These are phyloP conservation scores for Lepidium africanum DNA, from an alignment of 345 rosid genomes.

Conservation along the genomic window DNA sequence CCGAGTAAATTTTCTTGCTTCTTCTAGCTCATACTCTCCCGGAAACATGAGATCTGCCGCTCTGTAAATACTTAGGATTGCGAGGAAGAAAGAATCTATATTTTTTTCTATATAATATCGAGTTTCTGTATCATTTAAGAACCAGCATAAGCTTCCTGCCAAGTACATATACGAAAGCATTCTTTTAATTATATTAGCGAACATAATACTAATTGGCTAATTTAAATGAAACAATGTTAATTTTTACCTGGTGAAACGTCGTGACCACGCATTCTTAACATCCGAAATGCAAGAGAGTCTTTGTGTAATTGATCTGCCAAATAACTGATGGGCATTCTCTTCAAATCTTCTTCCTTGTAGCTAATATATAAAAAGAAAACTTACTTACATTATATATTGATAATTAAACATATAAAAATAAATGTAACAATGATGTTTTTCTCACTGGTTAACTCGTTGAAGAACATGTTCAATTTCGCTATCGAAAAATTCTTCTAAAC, in stretches of 20 bases:
- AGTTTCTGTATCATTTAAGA: constrained; percentile 33
- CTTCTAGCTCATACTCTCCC: constrained; percentile 41
- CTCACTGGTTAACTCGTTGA: constrained; percentile 37
- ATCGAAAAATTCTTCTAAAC: constrained; percentile 46
- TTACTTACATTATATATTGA: too few relatives aligned
- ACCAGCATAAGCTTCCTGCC: constrained; percentile 56
- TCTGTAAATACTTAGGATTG: constrained; percentile 42
- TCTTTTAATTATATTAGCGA: too few relatives aligned
- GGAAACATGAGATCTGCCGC: constrained; percentile 58
- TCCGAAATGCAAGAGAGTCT: constrained; percentile 51
- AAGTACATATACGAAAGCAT: not conserved
- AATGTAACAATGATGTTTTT: not conserved
- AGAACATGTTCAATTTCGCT: constrained; percentile 38
- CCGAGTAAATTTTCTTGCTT: constrained; percentile 43
- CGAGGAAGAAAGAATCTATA: constrained; percentile 23
- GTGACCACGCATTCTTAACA: constrained; percentile 47
- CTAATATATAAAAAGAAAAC: constrained; percentile 8
- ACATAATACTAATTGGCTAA: too few relatives aligned
- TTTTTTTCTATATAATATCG: constrained; percentile 28
- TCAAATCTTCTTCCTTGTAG: constrained; percentile 8
- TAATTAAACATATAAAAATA: too few relatives aligned
- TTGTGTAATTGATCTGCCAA: constrained; percentile 31
- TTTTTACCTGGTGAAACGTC: constrained; percentile 37
- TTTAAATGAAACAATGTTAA: too few relatives aligned
- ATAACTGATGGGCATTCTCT: not conserved